Percentiles rank a stretch among this genome's conserved stretches.
Evolutionary conservation across 139 green algal genomes (phyloP).

Genomic region (Ulvella scutata): DNA sequence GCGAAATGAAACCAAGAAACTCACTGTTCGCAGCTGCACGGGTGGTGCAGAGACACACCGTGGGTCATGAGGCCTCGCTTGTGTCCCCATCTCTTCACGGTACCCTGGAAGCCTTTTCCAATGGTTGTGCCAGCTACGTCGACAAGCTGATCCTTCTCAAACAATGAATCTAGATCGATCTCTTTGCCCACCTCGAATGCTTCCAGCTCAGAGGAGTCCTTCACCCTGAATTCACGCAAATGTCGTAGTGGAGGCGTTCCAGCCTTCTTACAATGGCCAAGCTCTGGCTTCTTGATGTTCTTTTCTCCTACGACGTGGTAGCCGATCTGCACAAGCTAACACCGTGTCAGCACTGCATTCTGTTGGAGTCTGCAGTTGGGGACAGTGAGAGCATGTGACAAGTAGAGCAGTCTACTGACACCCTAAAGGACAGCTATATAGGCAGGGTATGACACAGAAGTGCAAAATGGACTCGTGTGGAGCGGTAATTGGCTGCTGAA

Average conservation of each 20-base stretch:
- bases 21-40: too few relatives aligned
- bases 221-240: constrained; percentile 85
- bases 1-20: too few relatives aligned
- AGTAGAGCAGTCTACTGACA: too few relatives aligned
- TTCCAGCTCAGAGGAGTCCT: constrained; percentile 24
- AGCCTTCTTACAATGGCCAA: constrained; percentile 82
- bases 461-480: too few relatives aligned
- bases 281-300: constrained; percentile 84
- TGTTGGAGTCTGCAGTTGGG: too few relatives aligned
- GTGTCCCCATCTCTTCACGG: constrained; percentile 90
- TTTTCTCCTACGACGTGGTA: constrained; percentile 56
- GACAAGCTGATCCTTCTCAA: constrained; percentile 83
- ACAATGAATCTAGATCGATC: constrained; percentile 69
- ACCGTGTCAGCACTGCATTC: too few relatives aligned
- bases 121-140: constrained; percentile 81
- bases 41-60: constrained; percentile 42
- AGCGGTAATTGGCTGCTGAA: too few relatives aligned
- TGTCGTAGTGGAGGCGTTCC: constrained; percentile 56
- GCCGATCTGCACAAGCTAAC: constrained; percentile 33
- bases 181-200: constrained; percentile 61
- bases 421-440: too few relatives aligned
- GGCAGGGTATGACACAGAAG: too few relatives aligned
- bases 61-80: constrained; percentile 91
- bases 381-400: too few relatives aligned
- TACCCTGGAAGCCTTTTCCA: constrained; percentile 84